Percentiles rank a stretch among this genome's conserved stretches.
phyloP scores from a whole-genome alignment of 345 rosid species.

The Cardiospermum halicacabum region DNA sequence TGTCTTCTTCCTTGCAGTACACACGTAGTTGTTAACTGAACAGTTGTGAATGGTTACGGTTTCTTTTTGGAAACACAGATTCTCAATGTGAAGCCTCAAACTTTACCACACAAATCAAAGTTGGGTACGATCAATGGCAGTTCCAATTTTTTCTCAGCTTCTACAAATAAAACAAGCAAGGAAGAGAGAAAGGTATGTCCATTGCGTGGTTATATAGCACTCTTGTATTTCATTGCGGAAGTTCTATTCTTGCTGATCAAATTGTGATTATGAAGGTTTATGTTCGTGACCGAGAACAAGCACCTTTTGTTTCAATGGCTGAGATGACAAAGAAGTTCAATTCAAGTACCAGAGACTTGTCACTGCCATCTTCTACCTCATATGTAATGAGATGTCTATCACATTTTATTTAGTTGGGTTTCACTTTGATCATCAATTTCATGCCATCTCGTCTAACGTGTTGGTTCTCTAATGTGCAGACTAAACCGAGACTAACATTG shows the following conservation, averaged over 20 bases:
- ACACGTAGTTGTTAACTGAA: neutral
- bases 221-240: neutral
- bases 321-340: conserved; percentile 88
- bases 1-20: neutral
- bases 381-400: conserved; percentile 30
- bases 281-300: conserved; percentile 52
- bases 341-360: conserved; percentile 73
- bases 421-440: conserved; percentile 4
- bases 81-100: conserved; percentile 64
- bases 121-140: conserved; percentile 47
- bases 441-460: conserved; percentile 7
- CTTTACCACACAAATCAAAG: conserved; percentile 78
- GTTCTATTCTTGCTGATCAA: neutral
- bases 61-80: conserved; percentile 43
- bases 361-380: conserved; percentile 44
- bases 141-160: conserved; percentile 39
- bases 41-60: neutral
- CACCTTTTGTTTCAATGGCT: conserved; percentile 66
- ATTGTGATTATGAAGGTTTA: conserved; percentile 39
- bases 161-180: conserved; percentile 36
- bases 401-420: neutral
- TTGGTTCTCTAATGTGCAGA: conserved; percentile 29
- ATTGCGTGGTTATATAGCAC: too few relatives aligned
- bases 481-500: conserved; percentile 62
- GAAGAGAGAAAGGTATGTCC: conserved; percentile 73